phyloP scores from a whole-genome alignment of 129 eudicot species.

The Solidago caesia region DNA sequence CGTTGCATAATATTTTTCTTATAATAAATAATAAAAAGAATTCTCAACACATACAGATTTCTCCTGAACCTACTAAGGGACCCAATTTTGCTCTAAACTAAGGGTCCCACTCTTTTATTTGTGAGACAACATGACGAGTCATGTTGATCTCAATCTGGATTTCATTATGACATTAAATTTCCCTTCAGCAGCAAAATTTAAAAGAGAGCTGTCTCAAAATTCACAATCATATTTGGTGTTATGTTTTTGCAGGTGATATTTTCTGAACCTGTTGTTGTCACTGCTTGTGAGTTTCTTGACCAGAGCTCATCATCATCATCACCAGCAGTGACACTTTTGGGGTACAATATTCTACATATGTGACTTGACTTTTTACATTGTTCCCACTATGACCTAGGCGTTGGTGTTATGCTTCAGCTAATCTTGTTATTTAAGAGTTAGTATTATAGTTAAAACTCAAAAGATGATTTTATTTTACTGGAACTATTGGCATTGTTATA shows the following conservation, averaged over 20 bases:
- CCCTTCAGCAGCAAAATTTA: no score
- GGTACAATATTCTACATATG: constrained; percentile 44
- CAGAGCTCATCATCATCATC: constrained; percentile 84
- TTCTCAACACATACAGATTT: not conserved
- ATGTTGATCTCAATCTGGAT: no score
- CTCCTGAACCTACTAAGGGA: no score
- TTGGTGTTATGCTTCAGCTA: constrained; percentile 19
- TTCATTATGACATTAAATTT: no score
- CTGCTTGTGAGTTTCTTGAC: constrained; percentile 93
- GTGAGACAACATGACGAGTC: no score
- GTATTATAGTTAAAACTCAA: not conserved
- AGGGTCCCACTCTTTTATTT: no score
- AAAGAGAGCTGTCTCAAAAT: not conserved
- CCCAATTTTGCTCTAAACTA: no score
- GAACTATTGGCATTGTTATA: not conserved
- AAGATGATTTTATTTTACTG: not conserved
- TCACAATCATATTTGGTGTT: not conserved
- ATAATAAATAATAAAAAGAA: not conserved
- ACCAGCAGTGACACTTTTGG: constrained; percentile 69
- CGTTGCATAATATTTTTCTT: no score
- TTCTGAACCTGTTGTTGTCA: constrained; percentile 87
- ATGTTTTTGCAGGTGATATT: constrained; percentile 66
- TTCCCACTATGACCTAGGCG: not conserved
- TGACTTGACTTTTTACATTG: not conserved
- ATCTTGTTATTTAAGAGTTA: constrained; percentile 2